Evolutionary conservation across 2,329 filamentous ascomycete genomes (phyloP).

Genomic region (Colletotrichum sp.): DNA sequence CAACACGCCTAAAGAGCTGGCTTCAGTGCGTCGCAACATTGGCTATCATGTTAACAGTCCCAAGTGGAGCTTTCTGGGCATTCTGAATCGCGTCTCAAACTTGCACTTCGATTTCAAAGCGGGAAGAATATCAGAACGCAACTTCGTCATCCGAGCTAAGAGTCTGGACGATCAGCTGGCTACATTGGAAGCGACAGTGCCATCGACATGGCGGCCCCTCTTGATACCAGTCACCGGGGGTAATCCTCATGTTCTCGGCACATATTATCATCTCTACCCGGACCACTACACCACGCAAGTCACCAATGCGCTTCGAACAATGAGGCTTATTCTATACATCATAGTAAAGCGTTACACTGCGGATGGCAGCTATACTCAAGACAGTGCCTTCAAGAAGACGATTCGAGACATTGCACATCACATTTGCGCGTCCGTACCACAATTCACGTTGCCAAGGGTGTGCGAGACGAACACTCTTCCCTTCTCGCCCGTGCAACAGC

Average conservation of each 20-base stretch:
- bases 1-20: background rate
- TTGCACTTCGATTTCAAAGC: background rate
- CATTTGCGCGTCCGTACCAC: slow-evolving; percentile 24
- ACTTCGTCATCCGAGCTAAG: background rate
- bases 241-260: slow-evolving; percentile 10
- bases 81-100: background rate
- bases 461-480: slow-evolving; percentile 9
- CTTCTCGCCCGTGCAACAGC: slow-evolving; percentile 22
- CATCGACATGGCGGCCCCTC: background rate
- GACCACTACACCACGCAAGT: slow-evolving; percentile 26
- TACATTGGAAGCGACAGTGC: background rate
- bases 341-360: background rate
- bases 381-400: background rate
- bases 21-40: background rate
- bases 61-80: background rate
- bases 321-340: slow-evolving; percentile 23
- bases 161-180: background rate
- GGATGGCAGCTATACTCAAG: background rate
- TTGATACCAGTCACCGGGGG: background rate
- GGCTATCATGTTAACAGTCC: background rate
- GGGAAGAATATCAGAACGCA: background rate
- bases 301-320: slow-evolving; percentile 24
- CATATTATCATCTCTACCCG: slow-evolving; percentile 24
- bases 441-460: slow-evolving; percentile 18
- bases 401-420: background rate